phyloP scores from a whole-genome alignment of 2,329 filamentous ascomycete genomes.

The Calonectria fujianensis region DNA sequence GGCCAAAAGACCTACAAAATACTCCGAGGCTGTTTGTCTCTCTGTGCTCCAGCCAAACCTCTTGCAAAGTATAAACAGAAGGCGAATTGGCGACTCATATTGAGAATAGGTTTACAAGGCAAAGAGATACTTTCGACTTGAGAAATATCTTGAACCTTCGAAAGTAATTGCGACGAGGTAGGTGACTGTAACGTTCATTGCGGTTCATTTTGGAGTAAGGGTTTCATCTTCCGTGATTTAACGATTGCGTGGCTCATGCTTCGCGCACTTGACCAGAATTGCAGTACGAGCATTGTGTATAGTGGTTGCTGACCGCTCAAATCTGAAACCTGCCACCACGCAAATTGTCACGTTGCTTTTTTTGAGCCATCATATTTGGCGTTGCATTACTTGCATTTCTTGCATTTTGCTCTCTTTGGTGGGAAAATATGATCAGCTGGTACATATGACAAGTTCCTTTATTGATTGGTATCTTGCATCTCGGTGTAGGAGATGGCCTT shows the following conservation, averaged over 20 bases:
- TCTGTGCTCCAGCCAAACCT: too few relatives aligned
- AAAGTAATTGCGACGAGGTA: too few relatives aligned
- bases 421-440: not conserved
- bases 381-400: not conserved
- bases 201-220: not conserved
- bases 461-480: not conserved
- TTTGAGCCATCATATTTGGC: constrained; percentile 4
- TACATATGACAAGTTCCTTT: not conserved
- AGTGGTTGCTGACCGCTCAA: not conserved
- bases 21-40: not conserved
- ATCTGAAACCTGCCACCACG: not conserved
- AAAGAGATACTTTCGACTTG: too few relatives aligned
- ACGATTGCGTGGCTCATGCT: not conserved
- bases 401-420: not conserved
- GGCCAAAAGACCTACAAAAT: not conserved
- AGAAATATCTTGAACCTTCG: too few relatives aligned
- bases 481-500: not conserved
- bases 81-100: too few relatives aligned
- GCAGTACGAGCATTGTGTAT: not conserved
- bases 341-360: not conserved
- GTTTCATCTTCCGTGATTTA: not conserved
- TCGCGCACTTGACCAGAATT: not conserved
- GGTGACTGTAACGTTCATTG: not conserved
- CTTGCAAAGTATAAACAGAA: not conserved
- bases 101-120: too few relatives aligned